These are phyloP conservation scores for Cyberlindnera mississippiensis DNA, from an alignment of 805 yeast genomes.

Conservation along the genomic window DNA sequence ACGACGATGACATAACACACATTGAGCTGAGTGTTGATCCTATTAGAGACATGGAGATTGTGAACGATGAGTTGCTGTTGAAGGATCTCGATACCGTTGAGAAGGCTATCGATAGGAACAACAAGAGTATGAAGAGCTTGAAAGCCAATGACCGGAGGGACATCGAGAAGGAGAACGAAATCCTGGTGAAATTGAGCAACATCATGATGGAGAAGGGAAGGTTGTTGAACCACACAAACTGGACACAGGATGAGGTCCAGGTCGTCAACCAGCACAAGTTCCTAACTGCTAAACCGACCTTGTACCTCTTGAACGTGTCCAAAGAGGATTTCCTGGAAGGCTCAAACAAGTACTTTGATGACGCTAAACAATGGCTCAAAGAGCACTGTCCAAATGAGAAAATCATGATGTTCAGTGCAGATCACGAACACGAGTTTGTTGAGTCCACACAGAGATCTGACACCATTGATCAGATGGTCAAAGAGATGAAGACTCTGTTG, in stretches of 20 bases:
- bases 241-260: slow-evolving; percentile 63
- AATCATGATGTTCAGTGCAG: slow-evolving; percentile 66
- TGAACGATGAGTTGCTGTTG: slow-evolving; percentile 69
- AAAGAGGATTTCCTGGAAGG: slow-evolving; percentile 60
- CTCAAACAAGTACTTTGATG: slow-evolving; percentile 45
- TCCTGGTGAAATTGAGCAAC: slow-evolving; percentile 39
- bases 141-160: slow-evolving; percentile 47
- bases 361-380: slow-evolving; percentile 62
- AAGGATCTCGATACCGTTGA: slow-evolving; percentile 73
- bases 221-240: slow-evolving; percentile 54
- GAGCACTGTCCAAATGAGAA: slow-evolving; percentile 63
- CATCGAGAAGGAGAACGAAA: slow-evolving; percentile 35
- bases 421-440: slow-evolving; percentile 37
- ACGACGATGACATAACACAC: slow-evolving; percentile 73
- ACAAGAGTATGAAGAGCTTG: slow-evolving; percentile 38
- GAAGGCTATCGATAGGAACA: slow-evolving; percentile 47
- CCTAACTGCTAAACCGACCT: slow-evolving; percentile 85
- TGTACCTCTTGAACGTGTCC: slow-evolving; percentile 69
- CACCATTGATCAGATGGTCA: slow-evolving; percentile 60
- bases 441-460: slow-evolving; percentile 38
- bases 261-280: slow-evolving; percentile 68
- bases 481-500: slow-evolving; percentile 61
- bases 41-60: slow-evolving; percentile 67
- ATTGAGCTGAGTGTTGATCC: slow-evolving; percentile 73
- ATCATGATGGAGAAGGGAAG: slow-evolving; percentile 60